phyloP scores from a whole-genome alignment of 2,329 filamentous ascomycete species.

The Amylocarpus encephaloides region DNA sequence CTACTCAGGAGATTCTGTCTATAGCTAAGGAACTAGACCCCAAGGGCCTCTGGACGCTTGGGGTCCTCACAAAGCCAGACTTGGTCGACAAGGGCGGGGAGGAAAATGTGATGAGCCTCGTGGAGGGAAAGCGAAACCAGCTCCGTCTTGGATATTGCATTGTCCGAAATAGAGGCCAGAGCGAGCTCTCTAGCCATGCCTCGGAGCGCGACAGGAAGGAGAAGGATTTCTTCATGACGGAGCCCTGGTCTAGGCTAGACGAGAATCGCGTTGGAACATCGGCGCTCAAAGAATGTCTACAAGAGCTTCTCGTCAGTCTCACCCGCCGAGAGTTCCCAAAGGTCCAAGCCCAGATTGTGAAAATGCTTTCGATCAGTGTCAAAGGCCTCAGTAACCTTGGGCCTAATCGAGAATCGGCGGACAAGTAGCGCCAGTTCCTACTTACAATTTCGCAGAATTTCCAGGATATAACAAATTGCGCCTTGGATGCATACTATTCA shows the following conservation, averaged over 20 bases:
- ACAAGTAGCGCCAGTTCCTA: conserved; percentile 10
- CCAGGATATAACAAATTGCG: conserved; percentile 10
- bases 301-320: conserved; percentile 7
- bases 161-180: conserved; percentile 21
- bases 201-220: conserved; percentile 3
- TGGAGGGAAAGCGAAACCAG: conserved; percentile 11
- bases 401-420: conserved; percentile 3
- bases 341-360: conserved; percentile 8
- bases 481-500: conserved; percentile 12
- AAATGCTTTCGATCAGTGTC: conserved; percentile 2
- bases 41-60: conserved; percentile 34
- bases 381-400: conserved; percentile 7
- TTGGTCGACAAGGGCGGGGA: conserved; percentile 3
- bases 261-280: conserved; percentile 8
- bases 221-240: conserved; percentile 8
- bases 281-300: conserved; percentile 12
- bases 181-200: conserved; percentile 9
- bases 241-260: conserved; percentile 10
- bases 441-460: conserved; percentile 8
- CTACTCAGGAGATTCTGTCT: conserved; percentile 32
- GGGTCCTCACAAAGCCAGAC: conserved; percentile 45
- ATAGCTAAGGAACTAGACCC: conserved; percentile 37
- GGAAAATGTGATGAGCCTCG: background rate
- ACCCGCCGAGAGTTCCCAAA: conserved; percentile 16
- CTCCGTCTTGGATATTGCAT: conserved; percentile 15